Evolutionary conservation across 495 filamentous ascomycete genomes (phyloP).

Genomic region (Tuber umbilicatum): DNA sequence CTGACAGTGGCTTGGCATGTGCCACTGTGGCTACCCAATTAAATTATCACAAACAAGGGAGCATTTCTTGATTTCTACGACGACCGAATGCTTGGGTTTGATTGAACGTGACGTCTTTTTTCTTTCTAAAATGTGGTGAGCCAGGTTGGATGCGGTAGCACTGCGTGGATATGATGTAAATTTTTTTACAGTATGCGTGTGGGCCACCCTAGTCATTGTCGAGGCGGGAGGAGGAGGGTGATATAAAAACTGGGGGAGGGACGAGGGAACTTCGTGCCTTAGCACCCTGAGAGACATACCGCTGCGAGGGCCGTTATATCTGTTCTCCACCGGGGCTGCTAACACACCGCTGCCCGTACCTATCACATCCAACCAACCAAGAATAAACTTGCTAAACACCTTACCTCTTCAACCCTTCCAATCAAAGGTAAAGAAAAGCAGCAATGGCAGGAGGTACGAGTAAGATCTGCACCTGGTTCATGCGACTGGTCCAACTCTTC

Average conservation of each 20-base stretch:
- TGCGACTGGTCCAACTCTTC: conserved; percentile 35
- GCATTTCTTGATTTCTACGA: background rate
- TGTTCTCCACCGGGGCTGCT: background rate
- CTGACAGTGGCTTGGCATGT: background rate
- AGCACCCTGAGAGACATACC: background rate
- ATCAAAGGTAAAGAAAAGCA: background rate
- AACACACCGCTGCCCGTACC: background rate
- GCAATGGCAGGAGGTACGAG: conserved; percentile 22
- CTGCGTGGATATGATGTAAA: conserved; percentile 4
- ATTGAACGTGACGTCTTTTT: background rate
- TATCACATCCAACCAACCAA: background rate
- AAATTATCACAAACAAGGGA: background rate
- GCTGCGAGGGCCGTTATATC: background rate
- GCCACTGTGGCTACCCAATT: background rate
- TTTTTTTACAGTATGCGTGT: background rate
- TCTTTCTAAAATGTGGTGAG: background rate
- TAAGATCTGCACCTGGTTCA: conserved; percentile 30
- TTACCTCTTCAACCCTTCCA: background rate
- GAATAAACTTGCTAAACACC: background rate
- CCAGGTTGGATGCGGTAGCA: background rate
- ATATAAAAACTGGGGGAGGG: background rate
- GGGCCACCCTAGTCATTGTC: background rate
- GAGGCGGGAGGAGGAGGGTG: background rate
- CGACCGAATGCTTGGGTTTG: background rate
- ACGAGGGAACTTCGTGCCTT: background rate